Base-by-base conservation (phyloP, 768 basidiomycete species). In the Auricularia auricula-judae region DNA sequence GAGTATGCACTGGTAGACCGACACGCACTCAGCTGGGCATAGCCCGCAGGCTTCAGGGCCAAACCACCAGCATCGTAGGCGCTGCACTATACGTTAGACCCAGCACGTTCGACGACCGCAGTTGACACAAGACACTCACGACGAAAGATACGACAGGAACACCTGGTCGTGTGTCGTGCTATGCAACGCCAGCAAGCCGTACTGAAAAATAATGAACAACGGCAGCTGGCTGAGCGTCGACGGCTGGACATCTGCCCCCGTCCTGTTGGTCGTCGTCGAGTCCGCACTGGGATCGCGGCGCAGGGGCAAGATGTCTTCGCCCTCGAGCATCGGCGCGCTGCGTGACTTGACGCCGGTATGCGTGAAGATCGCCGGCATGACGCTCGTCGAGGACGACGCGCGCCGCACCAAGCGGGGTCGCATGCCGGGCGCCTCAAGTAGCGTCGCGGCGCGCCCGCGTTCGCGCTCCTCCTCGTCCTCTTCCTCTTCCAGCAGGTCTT, bases 101-200 rank as follows among this genome's bases (percentile, higher is more conserved):
- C 12, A 1, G 3, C 39, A 42, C 39, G 39, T 42, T 42, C 39
- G 39, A 42, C 23, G 61, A 56, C 29, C 64, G 18, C 51, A 68
- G 51, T 62, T 64, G 54, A 71, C 34, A 69, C 53, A 65, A 66
- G 47, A 33, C 1, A 82, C 88, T 76, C 70, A 91, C 89, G 89
- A 86, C 61, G 94, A 90, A 33, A 95, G 86, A 76, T 95, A 96
- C 2, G 90, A 90, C 73, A 95, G 83, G 78, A 97, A 91, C 35
- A 94, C 76, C 74, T 96, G 92, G 76, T 95, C 90, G 70, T 95
- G 93, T 1, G 89, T 92, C 16, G 89, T 92, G 44, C 86, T 85
- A 72, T 97, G 94, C 61, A 98, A 74, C 3, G 94, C 94, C 67
- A 98, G 78, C 66, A 93, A 76, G 21, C 91, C 91, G 74, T 97